These are phyloP conservation scores for Verbascum thapsus DNA, from an alignment of 257 asterid species.

Conservation along the genomic window DNA sequence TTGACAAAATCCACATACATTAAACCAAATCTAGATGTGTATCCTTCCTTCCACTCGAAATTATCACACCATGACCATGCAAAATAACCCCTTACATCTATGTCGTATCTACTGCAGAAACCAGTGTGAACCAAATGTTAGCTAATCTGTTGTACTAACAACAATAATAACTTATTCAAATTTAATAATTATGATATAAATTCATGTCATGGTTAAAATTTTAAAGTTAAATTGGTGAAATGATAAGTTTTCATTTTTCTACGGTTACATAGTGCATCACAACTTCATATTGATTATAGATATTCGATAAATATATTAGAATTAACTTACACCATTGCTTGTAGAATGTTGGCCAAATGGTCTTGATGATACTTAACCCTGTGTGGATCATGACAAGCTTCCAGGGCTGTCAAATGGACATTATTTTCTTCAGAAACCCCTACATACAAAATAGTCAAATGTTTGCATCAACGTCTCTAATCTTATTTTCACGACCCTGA, in stretches of 20 bases:
- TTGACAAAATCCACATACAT: slow-evolving; percentile 35
- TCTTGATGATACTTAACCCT: too few relatives aligned
- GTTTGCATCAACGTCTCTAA: too few relatives aligned
- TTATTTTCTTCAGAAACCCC: slow-evolving; percentile 13
- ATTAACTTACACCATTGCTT: slow-evolving; percentile 27
- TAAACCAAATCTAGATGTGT: slow-evolving; percentile 41
- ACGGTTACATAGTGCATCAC: too few relatives aligned
- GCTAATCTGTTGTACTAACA: neutral
- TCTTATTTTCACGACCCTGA: too few relatives aligned
- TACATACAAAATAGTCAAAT: neutral
- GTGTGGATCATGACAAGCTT: slow-evolving; percentile 14
- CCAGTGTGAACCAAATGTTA: neutral
- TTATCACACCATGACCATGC: slow-evolving; percentile 47
- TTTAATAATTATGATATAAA: too few relatives aligned
- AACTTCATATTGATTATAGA: too few relatives aligned
- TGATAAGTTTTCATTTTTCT: too few relatives aligned
- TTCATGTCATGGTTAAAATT: too few relatives aligned
- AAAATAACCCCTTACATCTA: slow-evolving; percentile 37
- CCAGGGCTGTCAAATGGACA: slow-evolving; percentile 3
- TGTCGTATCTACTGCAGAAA: slow-evolving; percentile 4
- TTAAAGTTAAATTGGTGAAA: too few relatives aligned
- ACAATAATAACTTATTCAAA: too few relatives aligned
- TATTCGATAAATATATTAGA: too few relatives aligned
- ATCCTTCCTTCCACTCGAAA: slow-evolving; percentile 45
- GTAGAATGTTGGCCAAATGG: slow-evolving; percentile 25